These are phyloP conservation scores for Ceratocystis cubensis DNA, from an alignment of 2,329 filamentous ascomycete genomes.

Conservation along the genomic window DNA sequence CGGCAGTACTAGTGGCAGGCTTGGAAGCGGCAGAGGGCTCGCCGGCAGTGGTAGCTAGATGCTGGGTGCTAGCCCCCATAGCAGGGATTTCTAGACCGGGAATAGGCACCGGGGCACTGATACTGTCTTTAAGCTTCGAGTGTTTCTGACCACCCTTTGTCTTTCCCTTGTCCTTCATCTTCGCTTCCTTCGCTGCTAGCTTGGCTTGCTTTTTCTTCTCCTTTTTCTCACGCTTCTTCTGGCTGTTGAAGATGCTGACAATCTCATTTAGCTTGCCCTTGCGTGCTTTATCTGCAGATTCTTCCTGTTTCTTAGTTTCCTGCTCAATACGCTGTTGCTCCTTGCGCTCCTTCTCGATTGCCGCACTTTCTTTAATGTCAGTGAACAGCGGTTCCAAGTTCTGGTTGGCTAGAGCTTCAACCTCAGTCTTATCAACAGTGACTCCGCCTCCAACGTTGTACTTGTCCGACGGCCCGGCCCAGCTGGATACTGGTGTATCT, in stretches of 20 bases:
- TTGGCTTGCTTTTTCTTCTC: slow-evolving; percentile 43
- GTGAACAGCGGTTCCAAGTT: slow-evolving; percentile 36
- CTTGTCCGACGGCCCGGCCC: slow-evolving; percentile 11
- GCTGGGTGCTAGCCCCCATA: not conserved
- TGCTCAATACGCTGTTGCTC: slow-evolving; percentile 67
- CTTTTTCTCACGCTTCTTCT: slow-evolving; percentile 49
- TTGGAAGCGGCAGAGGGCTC: not conserved
- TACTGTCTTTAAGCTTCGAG: slow-evolving; percentile 17
- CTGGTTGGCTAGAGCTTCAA: slow-evolving; percentile 16
- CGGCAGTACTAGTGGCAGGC: not conserved
- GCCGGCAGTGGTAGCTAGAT: not conserved
- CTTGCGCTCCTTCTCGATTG: slow-evolving; percentile 36
- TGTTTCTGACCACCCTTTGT: slow-evolving; percentile 23
- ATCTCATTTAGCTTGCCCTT: slow-evolving; percentile 50
- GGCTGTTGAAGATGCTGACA: slow-evolving; percentile 49
- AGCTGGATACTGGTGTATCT: not conserved
- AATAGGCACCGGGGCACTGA: slow-evolving; percentile 2
- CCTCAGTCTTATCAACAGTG: slow-evolving; percentile 8
- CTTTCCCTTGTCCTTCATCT: slow-evolving; percentile 23
- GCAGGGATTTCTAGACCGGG: not conserved
- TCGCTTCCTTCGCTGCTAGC: slow-evolving; percentile 34
- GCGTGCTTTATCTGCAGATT: slow-evolving; percentile 60
- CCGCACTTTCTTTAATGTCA: slow-evolving; percentile 16
- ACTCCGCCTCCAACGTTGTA: slow-evolving; percentile 17
- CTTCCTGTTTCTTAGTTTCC: slow-evolving; percentile 63